Conservation (phyloP, 495 filamentous ascomycete genomes). For the Trichoderma gamsii region DNA sequence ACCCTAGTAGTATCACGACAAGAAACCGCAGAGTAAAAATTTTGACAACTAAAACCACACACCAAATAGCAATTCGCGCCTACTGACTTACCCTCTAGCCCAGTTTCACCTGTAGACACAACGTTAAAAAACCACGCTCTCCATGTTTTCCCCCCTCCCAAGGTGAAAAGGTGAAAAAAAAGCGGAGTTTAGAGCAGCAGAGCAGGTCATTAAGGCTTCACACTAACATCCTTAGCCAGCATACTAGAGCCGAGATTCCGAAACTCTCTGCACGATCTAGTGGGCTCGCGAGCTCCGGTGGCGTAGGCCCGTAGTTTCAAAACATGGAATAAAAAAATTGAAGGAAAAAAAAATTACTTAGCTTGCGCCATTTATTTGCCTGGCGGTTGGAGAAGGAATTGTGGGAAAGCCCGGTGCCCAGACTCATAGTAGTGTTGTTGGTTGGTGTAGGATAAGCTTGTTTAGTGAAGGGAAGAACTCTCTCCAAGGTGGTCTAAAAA, state of each 20-base stretch:
- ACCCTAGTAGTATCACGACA: too few relatives aligned
- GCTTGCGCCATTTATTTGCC: background rate
- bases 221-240: background rate
- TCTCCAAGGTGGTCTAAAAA: background rate
- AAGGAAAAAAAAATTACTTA: background rate
- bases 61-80: too few relatives aligned
- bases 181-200: background rate
- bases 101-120: background rate
- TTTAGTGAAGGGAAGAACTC: background rate
- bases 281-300: conserved; percentile 1
- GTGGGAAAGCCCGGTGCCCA: background rate
- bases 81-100: too few relatives aligned
- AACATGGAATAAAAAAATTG: background rate
- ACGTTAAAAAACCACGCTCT: background rate
- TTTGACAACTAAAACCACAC: too few relatives aligned
- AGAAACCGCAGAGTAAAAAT: too few relatives aligned
- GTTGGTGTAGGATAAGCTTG: background rate
- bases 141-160: background rate
- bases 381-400: background rate
- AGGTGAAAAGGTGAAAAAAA: background rate
- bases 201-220: background rate
- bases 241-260: conserved; percentile 5
- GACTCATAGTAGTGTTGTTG: too few relatives aligned
- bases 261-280: background rate
- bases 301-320: conserved; percentile 1